Conservation (phyloP, 441 rosid genomes). For the Arabidopsis hybrid region DNA sequence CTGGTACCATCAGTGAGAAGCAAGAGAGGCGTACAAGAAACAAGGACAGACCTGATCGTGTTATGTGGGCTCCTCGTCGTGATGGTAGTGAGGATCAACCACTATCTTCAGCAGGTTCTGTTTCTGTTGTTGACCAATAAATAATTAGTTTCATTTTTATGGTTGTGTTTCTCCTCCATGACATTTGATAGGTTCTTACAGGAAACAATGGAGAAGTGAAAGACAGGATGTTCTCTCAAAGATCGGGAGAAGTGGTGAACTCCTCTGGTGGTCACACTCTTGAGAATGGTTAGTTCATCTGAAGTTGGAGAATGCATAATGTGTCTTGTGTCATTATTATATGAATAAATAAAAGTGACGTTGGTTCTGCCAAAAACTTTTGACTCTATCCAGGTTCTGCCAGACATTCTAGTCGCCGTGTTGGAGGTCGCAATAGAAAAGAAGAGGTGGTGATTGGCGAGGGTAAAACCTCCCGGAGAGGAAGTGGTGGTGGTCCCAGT, state of each 20-base stretch:
- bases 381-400: slow-evolving; percentile 54
- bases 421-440: slow-evolving; percentile 52
- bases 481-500: slow-evolving; percentile 51
- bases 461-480: slow-evolving; percentile 66
- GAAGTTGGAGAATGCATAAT: slow-evolving; percentile 17
- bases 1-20: slow-evolving; percentile 56
- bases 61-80: slow-evolving; percentile 63
- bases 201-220: slow-evolving; percentile 52
- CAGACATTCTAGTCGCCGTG: slow-evolving; percentile 55
- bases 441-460: slow-evolving; percentile 55
- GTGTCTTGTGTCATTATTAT: slow-evolving; percentile 2
- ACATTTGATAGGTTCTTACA: slow-evolving; percentile 40
- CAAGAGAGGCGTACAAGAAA: slow-evolving; percentile 65
- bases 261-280: slow-evolving; percentile 44
- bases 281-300: slow-evolving; percentile 53
- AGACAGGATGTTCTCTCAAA: slow-evolving; percentile 41
- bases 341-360: slow-evolving; percentile 3
- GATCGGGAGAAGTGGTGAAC: slow-evolving; percentile 43
- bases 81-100: slow-evolving; percentile 55
- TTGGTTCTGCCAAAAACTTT: slow-evolving; percentile 18
- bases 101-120: slow-evolving; percentile 46
- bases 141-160: slow-evolving; percentile 6
- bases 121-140: slow-evolving; percentile 13
- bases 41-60: slow-evolving; percentile 72
- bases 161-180: slow-evolving; percentile 1